Conservation (phyloP, 2,329 filamentous ascomycete species). For the Sclerotinia minor region DNA sequence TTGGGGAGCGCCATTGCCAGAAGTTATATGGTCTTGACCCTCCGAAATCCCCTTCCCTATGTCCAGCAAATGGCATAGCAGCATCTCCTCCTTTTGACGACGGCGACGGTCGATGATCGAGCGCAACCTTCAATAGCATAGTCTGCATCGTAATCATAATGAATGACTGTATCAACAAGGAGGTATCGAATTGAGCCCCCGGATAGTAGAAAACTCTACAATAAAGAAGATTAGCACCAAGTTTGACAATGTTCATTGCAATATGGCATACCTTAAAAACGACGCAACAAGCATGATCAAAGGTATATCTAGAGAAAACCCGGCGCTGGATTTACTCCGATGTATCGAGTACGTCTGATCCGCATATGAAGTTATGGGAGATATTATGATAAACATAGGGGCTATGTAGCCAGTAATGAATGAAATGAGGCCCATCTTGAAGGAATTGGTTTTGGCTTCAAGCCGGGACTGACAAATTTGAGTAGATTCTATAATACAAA, state of each 20-base stretch:
- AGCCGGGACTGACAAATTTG: slow-evolving; percentile 18
- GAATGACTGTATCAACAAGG: slow-evolving; percentile 63
- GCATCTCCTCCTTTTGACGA: slow-evolving; percentile 61
- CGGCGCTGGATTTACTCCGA: slow-evolving; percentile 61
- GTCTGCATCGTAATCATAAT: slow-evolving; percentile 66
- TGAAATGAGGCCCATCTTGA: slow-evolving; percentile 39
- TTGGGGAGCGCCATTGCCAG: slow-evolving; percentile 76
- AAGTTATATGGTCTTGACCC: slow-evolving; percentile 68
- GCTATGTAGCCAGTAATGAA: slow-evolving; percentile 56
- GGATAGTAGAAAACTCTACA: slow-evolving; percentile 69
- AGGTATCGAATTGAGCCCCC: slow-evolving; percentile 63
- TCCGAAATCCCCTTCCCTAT: slow-evolving; percentile 41
- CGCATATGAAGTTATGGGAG: slow-evolving; percentile 64
- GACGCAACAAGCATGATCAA: slow-evolving; percentile 72
- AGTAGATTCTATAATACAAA: slow-evolving; percentile 17
- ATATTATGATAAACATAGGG: slow-evolving; percentile 63
- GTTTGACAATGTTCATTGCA: not conserved
- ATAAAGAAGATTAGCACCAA: slow-evolving; percentile 7
- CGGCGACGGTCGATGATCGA: slow-evolving; percentile 64
- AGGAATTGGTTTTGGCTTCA: not conserved
- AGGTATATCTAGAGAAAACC: slow-evolving; percentile 70
- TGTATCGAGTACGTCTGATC: slow-evolving; percentile 68
- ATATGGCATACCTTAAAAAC: slow-evolving; percentile 55
- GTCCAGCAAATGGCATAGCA: slow-evolving; percentile 60
- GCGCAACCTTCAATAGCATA: slow-evolving; percentile 64